Base-by-base conservation (phyloP, 1,139 yeast genomes). In the Hansenula lynferdii region DNA sequence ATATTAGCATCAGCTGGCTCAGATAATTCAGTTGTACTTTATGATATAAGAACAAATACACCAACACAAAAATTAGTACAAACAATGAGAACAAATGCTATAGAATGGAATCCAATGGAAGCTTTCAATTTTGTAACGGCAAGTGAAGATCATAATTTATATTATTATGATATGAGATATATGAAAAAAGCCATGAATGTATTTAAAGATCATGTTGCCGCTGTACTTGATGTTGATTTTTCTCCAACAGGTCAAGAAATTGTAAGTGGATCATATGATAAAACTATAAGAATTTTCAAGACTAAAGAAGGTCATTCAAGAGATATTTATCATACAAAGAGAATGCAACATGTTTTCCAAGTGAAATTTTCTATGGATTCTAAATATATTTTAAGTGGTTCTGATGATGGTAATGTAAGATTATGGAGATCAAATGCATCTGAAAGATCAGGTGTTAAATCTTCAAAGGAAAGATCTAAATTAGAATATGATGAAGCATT, bases 31-130 rank as follows among this genome's bases (percentile, higher is more conserved):
- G 72, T 92, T 40, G 92, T 92, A 2, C 67, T 94, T 35, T 92
- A 94, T 61, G 99, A 94, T 61, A 70, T 87, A 39, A 77, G 98
- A 53, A 87, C 97, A n/a, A 80, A 85, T 53, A 75, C 95, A 2
- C 96, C 98, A 11, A 79, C 94, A 3, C 97, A 94, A 59, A 90
- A 89, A 60, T 77, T 92, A 44, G 85, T 84, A 33, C 86, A 95
- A 22, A 69, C 78, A 22, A 70, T 92, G 72, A 74, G 95, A 54
- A 85, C 94, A 19, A 94, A 94, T 61, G 74, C 94, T 33, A 70
- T 94, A 24, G 74, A 90, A 40, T 94, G 97, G 97, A 92, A 94
- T 62, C 99, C 99, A 5, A 86, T 92, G 85, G 97, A 92, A 62
- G 96, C 98, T 2, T 92, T 79, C 65, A 80, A 84, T 56, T 90